Evolutionary conservation across 805 yeast genomes (phyloP).

Genomic region (Lipomyces yamadae): DNA sequence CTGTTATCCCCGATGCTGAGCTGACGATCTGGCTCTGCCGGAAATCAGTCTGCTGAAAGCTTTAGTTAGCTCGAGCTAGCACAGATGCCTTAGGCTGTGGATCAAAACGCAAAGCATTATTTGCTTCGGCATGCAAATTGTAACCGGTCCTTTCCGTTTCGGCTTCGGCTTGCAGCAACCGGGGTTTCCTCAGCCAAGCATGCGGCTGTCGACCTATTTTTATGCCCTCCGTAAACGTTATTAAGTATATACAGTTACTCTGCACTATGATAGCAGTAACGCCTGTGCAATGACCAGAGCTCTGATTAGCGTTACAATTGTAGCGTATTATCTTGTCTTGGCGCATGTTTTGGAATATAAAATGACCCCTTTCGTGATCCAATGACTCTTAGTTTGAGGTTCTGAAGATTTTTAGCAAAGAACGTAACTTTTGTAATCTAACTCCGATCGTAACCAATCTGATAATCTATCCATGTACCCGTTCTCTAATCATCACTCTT

Average conservation of each 20-base stretch:
- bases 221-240: too few relatives aligned
- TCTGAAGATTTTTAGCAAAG: not conserved
- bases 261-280: too few relatives aligned
- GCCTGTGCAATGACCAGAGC: too few relatives aligned
- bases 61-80: not conserved
- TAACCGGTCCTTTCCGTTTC: not conserved
- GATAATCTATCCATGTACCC: not conserved
- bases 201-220: too few relatives aligned
- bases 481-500: constrained; percentile 23
- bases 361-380: too few relatives aligned
- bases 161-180: too few relatives aligned
- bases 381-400: too few relatives aligned
- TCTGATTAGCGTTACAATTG: too few relatives aligned
- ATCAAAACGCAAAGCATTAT: not conserved
- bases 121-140: not conserved
- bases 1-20: not conserved
- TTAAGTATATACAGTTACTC: too few relatives aligned
- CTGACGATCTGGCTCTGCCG: not conserved
- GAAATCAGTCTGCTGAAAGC: not conserved
- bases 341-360: too few relatives aligned
- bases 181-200: too few relatives aligned
- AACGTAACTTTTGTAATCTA: not conserved
- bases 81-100: not conserved
- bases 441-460: not conserved
- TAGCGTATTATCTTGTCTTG: too few relatives aligned